Conservation (phyloP, 345 rosid species). For the Pugionium dolabratum region DNA sequence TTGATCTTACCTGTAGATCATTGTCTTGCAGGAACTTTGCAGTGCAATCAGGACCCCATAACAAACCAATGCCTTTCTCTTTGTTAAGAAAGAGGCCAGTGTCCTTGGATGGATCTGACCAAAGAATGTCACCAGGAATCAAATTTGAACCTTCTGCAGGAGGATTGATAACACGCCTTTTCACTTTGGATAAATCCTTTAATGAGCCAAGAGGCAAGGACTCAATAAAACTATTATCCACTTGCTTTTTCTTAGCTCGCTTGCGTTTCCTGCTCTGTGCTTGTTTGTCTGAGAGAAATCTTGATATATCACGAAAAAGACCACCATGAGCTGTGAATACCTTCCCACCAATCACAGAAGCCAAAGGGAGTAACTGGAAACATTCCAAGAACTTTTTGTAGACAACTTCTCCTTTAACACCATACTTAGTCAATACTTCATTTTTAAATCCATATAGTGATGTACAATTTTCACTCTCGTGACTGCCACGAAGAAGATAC, state of each 20-base stretch:
- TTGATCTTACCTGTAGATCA: constrained; percentile 38
- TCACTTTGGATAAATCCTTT: constrained; percentile 38
- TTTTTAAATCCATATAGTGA: constrained; percentile 40
- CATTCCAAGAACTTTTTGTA: constrained; percentile 44
- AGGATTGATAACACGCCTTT: constrained; percentile 41
- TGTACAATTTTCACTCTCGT: constrained; percentile 41
- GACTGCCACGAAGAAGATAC: constrained; percentile 43
- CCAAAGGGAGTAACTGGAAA: constrained; percentile 44
- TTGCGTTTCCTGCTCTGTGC: constrained; percentile 41
- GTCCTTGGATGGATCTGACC: constrained; percentile 42
- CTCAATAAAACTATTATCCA: constrained; percentile 25
- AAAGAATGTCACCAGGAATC: constrained; percentile 46
- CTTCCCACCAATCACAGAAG: constrained; percentile 44
- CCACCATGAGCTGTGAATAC: constrained; percentile 45
- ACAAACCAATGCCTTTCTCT: constrained; percentile 44
- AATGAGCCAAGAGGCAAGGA: constrained; percentile 38
- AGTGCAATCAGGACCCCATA: constrained; percentile 48
- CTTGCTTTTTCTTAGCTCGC: constrained; percentile 40
- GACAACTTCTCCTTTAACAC: constrained; percentile 41
- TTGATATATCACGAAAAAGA: constrained; percentile 39
- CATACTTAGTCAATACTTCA: constrained; percentile 42
- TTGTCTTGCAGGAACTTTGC: constrained; percentile 42
- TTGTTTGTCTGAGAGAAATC: constrained; percentile 40
- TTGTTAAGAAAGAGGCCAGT: constrained; percentile 37
- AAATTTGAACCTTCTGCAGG: constrained; percentile 39